Base-by-base conservation (phyloP, 495 filamentous ascomycete species). In the Daldinia decipiens region DNA sequence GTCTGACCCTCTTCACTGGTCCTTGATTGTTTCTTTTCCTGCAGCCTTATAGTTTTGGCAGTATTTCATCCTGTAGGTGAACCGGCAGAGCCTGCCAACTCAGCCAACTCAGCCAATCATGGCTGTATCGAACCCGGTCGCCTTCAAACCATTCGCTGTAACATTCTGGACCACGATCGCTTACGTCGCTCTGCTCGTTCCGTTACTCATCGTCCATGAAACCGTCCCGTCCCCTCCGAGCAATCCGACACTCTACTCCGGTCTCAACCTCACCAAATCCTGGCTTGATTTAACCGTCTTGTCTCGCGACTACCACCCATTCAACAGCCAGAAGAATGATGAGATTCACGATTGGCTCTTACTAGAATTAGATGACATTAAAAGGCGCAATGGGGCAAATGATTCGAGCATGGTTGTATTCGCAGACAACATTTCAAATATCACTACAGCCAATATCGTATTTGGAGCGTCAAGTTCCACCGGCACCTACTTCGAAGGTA, bases 401-500 rank as follows among this genome's bases (percentile, higher is more conserved):
- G 53, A 73, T 27, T 63, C 72, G 53, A 73, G 67, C 38, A 85
- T 92, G 6, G 86, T 88, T 40, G 82, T 97, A 11, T 93, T 97
- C 74, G 88, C 93, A 69, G 94, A 98, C 76, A 80, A 88, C 47
- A 80, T 81, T 9, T 92, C 92, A n/a, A 98, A 99, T 79, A 84
- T 91, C 58, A 93, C 94, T 1, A 71, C 75, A 26, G 71, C 65
- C 36, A 68, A 71, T 51, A 66, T 66, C 34, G 47, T 77, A 55
- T 76, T 72, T 50, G 57, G 56, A 43, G 12, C 70, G 1, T 36
- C 63, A 3, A 65, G 38, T 39, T 51, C 66, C 9, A 59, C 51
- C 32, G 91, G 83, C 45, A 87, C 88, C 9, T 98, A 98, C 73
- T 97, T 95, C 70, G 94, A 98, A 80, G 93, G 93, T 19, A 95